Percentiles rank a stretch among this genome's conserved stretches.
These are phyloP conservation scores for Onygenales sp. DNA, from an alignment of 2,329 filamentous ascomycete genomes.

Conservation along the genomic window DNA sequence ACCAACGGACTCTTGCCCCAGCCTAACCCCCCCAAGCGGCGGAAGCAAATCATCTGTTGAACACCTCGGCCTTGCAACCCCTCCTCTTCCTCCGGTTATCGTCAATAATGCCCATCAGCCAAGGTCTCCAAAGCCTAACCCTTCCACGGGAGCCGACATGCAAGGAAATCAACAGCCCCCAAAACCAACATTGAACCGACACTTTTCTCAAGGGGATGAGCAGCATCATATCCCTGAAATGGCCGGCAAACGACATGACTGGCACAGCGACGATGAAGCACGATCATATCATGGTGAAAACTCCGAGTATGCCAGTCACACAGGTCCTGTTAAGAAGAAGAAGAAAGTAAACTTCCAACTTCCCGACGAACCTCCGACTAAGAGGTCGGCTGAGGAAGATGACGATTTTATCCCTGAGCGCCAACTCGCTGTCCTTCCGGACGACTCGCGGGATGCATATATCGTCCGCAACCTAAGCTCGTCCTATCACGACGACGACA, in stretches of 20 bases:
- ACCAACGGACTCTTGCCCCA: constrained; percentile 7
- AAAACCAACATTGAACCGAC: constrained; percentile 6
- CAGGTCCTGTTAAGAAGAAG: background rate
- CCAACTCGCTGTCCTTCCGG: background rate
- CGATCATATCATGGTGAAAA: constrained; percentile 5
- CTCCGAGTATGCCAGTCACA: background rate
- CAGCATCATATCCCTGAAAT: background rate
- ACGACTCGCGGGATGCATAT: background rate
- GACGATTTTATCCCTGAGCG: background rate
- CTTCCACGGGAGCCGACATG: background rate
- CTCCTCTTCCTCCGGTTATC: constrained; percentile 8
- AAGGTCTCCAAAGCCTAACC: background rate
- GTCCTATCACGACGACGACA: background rate
- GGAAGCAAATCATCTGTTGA: constrained; percentile 20
- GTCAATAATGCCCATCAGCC: background rate
- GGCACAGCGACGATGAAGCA: constrained; percentile 13
- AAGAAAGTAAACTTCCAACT: constrained; percentile 3
- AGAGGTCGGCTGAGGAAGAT: background rate
- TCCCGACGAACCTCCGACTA: background rate
- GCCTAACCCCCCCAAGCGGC: constrained; percentile 7
- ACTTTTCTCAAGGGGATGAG: constrained; percentile 7
- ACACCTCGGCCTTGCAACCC: constrained; percentile 18
- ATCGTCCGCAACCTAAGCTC: background rate
- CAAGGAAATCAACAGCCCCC: background rate
- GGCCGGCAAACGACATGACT: constrained; percentile 5